phyloP scores from a whole-genome alignment of 1,284 basidiomycete genomes.

The Irpex lacteus region DNA sequence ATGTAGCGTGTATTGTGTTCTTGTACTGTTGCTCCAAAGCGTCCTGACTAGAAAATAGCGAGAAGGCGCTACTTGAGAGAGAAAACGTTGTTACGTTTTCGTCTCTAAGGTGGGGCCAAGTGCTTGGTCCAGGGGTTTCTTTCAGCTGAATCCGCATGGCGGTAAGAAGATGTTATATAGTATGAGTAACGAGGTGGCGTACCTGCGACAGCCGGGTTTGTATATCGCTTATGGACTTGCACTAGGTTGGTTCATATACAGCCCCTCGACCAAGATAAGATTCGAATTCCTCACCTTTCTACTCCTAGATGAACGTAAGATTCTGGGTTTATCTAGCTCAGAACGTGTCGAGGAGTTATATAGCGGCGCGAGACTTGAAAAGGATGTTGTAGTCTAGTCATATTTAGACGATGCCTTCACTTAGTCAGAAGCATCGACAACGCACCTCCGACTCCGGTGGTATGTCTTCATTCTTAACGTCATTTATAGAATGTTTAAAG shows the following conservation, averaged over 20 bases:
- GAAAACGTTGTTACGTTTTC: neutral
- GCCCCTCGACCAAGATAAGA: neutral
- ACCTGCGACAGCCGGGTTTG: neutral
- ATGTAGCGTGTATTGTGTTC: neutral
- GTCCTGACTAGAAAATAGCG: neutral
- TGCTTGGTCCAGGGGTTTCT: neutral
- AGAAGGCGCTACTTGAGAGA: neutral
- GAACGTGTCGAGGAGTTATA: neutral
- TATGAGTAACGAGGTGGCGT: neutral
- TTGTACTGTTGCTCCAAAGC: neutral
- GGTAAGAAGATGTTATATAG: neutral
- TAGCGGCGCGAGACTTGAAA: neutral
- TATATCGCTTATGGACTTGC: neutral
- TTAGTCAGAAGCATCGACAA: neutral
- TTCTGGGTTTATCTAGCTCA: neutral
- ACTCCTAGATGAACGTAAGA: conserved; percentile 10
- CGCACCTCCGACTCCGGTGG: neutral
- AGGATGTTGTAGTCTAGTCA: neutral
- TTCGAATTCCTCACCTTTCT: conserved; percentile 5
- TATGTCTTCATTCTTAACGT: neutral
- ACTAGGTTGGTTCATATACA: neutral
- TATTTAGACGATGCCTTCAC: neutral
- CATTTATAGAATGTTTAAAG: neutral
- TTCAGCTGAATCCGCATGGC: neutral
- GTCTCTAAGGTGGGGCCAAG: neutral